These are phyloP conservation scores for Dothistroma septosporum DNA, from an alignment of 2,329 filamentous ascomycete species.

Conservation along the genomic window DNA sequence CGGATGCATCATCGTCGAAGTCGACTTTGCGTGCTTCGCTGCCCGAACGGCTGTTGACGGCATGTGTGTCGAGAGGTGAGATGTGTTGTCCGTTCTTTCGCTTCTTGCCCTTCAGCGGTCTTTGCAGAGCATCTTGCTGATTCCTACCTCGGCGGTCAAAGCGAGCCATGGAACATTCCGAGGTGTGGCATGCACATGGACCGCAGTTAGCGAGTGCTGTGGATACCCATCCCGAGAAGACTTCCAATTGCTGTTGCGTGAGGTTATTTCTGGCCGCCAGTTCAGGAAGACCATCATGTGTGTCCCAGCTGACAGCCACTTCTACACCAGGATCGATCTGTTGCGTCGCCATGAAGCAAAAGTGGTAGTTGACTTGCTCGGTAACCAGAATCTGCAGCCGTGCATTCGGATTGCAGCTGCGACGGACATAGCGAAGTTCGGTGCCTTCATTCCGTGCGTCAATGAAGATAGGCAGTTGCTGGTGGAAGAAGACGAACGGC, in stretches of 20 bases:
- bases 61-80: constrained; percentile 53
- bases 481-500: constrained; percentile 64
- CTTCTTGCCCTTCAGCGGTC: constrained; percentile 45
- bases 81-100: constrained; percentile 46
- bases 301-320: constrained; percentile 60
- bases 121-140: constrained; percentile 28
- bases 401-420: constrained; percentile 90
- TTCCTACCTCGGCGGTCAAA: constrained; percentile 32
- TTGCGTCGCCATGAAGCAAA: constrained; percentile 84
- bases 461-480: constrained; percentile 83
- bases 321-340: constrained; percentile 70
- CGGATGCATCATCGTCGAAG: constrained; percentile 54
- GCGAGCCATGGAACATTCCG: constrained; percentile 33
- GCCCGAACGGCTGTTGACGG: constrained; percentile 56
- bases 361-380: constrained; percentile 74
- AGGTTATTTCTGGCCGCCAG: constrained; percentile 18
- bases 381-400: constrained; percentile 80
- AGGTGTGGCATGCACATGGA: constrained; percentile 66
- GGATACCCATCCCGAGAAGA: constrained; percentile 60
- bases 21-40: constrained; percentile 53
- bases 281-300: constrained; percentile 35
- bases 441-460: constrained; percentile 87
- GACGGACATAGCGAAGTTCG: constrained; percentile 77
- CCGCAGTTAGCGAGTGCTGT: constrained; percentile 72
- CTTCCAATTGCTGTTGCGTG: constrained; percentile 24